phyloP scores from a whole-genome alignment of 345 rosid species.

The Excoecaria cochinchinensis region DNA sequence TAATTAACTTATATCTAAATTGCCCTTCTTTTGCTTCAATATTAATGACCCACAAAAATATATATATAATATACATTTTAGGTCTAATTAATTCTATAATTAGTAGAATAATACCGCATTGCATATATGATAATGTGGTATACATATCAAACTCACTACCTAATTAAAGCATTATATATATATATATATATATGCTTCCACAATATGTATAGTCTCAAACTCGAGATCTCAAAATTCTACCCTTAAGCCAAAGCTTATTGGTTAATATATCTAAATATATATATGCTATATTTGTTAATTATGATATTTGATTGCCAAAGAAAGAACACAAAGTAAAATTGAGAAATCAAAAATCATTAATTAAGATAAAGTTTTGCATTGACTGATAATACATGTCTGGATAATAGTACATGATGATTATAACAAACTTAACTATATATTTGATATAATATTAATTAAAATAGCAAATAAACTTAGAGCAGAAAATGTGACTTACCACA shows the following conservation, averaged over 20 bases:
- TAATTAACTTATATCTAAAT: neutral
- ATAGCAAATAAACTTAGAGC: neutral
- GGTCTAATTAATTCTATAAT: neutral
- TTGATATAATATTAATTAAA: slow-evolving; percentile 5
- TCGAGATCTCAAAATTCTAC: no score
- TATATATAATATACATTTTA: neutral
- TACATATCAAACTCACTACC: no score
- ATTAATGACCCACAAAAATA: neutral
- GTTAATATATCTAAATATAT: no score
- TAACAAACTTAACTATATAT: slow-evolving; percentile 22
- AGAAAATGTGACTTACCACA: slow-evolving; percentile 34
- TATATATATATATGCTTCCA: neutral
- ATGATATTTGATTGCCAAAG: neutral
- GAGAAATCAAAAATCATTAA: neutral
- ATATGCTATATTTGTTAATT: neutral
- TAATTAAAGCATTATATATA: no score
- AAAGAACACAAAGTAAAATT: neutral
- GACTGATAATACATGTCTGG: slow-evolving; percentile 12
- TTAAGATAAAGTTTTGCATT: slow-evolving; percentile 10
- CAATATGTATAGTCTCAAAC: neutral
- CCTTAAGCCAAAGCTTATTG: neutral
- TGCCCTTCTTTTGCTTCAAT: slow-evolving; percentile 4
- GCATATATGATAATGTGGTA: no score
- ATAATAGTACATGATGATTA: slow-evolving; percentile 9
- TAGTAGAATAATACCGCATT: no score